phyloP scores from a whole-genome alignment of 495 filamentous ascomycete genomes.

The Amphirosellinia nigrospora region DNA sequence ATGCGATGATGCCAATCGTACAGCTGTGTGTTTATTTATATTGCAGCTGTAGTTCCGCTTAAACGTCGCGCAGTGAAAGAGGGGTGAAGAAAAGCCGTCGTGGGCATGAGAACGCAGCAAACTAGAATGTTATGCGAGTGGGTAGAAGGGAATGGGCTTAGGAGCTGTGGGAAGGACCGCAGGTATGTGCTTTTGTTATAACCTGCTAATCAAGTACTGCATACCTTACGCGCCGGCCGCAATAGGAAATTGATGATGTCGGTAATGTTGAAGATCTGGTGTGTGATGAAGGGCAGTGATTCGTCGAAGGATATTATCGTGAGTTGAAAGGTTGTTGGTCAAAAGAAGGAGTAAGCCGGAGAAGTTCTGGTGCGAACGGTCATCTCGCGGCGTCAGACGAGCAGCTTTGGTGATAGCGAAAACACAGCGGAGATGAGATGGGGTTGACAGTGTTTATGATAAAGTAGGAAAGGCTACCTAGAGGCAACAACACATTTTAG shows the following conservation, averaged over 20 bases:
- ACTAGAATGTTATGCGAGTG: not conserved
- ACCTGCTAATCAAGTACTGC: not conserved
- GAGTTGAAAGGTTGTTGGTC: not conserved
- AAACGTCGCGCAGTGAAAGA: not conserved
- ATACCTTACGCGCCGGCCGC: not conserved
- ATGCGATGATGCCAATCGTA: not conserved
- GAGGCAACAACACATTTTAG: not conserved
- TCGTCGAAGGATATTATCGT: not conserved
- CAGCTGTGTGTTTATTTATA: not conserved
- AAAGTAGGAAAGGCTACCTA: not conserved
- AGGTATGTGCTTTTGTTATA: not conserved
- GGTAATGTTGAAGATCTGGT: not conserved
- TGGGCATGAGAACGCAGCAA: not conserved
- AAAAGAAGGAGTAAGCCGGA: not conserved
- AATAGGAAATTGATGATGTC: not conserved
- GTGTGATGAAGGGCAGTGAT: not conserved
- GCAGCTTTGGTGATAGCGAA: not conserved
- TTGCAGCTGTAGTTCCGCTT: not conserved
- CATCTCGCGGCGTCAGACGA: not conserved
- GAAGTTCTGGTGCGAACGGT: not conserved
- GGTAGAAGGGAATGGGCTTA: not conserved
- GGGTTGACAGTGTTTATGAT: not conserved
- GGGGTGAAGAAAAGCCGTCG: not conserved
- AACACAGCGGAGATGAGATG: not conserved
- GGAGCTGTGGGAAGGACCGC: not conserved